These are phyloP conservation scores for Metschnikowia santaceciliae DNA, from an alignment of 805 yeast genomes.

Conservation along the genomic window DNA sequence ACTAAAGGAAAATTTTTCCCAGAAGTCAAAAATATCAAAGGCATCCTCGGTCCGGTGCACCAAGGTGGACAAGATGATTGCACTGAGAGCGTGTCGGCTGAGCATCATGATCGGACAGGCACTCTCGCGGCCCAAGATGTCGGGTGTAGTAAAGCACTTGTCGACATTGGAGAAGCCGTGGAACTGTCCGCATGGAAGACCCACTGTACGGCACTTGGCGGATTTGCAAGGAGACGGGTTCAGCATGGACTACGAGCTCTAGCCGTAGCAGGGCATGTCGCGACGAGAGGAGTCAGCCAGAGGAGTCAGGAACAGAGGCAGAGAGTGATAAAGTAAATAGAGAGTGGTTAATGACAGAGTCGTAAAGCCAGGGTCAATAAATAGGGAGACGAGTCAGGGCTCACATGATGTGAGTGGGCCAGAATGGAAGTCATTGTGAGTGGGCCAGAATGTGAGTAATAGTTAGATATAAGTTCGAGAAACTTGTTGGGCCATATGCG, in stretches of 20 bases:
- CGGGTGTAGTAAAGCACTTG: constrained; percentile 59
- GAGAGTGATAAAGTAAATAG: too few species aligned
- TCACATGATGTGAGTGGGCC: too few species aligned
- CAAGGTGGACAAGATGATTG: constrained; percentile 79
- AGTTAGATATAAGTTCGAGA: too few species aligned
- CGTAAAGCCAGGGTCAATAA: too few species aligned
- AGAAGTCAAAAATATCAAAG: not conserved
- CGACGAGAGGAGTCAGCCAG: too few species aligned
- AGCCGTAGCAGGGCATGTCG: not conserved
- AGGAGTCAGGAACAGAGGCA: too few species aligned
- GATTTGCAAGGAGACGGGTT: constrained; percentile 38
- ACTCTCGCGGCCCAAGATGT: constrained; percentile 59
- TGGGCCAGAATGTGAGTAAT: too few species aligned
- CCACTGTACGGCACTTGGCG: constrained; percentile 88
- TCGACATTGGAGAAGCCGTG: constrained; percentile 85
- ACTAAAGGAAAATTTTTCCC: too few species aligned
- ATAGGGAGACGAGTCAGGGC: not conserved
- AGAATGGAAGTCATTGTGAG: too few species aligned
- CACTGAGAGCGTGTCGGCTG: constrained; percentile 91
- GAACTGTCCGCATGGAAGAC: constrained; percentile 97
- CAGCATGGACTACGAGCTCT: constrained; percentile 13
- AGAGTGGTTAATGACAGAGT: too few species aligned
- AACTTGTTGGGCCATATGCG: not conserved
- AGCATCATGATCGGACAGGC: constrained; percentile 92
- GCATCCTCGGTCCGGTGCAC: constrained; percentile 46